A percentile compares a stretch with the other conserved stretches of the same genome.
Conservation (phyloP, 148 eudicot genomes). For the Pharnaceum exiguum region DNA sequence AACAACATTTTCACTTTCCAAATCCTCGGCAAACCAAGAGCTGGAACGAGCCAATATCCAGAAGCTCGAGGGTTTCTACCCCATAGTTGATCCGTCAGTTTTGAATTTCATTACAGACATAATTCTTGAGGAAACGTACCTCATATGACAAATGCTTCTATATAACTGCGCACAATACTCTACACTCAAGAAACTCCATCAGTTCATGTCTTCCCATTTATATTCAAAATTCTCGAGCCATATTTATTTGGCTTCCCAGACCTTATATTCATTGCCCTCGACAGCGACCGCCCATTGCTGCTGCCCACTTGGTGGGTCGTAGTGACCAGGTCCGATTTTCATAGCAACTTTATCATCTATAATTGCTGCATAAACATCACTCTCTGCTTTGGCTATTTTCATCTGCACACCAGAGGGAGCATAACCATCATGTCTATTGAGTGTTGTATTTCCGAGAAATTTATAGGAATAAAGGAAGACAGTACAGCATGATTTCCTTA, state of each 20-base stretch:
- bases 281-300: constrained; percentile 61
- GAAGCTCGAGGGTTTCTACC: constrained; percentile 4
- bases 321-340: constrained; percentile 95
- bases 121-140: neutral
- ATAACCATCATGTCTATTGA: too few species aligned
- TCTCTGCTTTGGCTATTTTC: constrained; percentile 68
- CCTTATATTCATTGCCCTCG: constrained; percentile 81
- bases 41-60: neutral
- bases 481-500: too few species aligned
- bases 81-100: neutral
- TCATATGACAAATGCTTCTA: neutral
- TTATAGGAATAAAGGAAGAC: too few species aligned
- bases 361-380: constrained; percentile 88
- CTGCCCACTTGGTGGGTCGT: constrained; percentile 56
- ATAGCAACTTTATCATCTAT: constrained; percentile 76
- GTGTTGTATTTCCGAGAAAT: too few species aligned
- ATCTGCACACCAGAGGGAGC: too few species aligned
- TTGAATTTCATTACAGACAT: neutral
- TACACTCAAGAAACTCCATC: neutral
- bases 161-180: constrained; percentile 7
- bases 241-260: constrained; percentile 67
- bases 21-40: neutral
- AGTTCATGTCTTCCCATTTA: neutral
- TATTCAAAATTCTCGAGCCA: neutral
- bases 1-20: neutral